Conservation (phyloP, 2,329 filamentous ascomycete genomes). For the Alternaria viburni region DNA sequence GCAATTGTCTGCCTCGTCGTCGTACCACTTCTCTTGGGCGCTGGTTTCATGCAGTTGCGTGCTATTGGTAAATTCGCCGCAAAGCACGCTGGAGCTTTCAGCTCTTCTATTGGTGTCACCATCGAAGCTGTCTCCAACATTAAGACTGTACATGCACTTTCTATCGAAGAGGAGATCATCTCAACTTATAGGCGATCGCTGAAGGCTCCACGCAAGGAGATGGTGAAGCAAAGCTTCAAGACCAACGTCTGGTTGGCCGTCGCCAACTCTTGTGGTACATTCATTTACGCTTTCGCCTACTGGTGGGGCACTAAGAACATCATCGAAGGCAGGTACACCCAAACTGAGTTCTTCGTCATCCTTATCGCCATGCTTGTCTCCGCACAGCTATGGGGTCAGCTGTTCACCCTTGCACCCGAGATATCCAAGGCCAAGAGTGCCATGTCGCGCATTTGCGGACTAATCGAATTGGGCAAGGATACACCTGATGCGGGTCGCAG, state of each 20-base stretch:
- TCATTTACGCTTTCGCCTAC: constrained; percentile 77
- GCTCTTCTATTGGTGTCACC: constrained; percentile 58
- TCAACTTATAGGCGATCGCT: constrained; percentile 55
- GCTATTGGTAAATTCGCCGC: constrained; percentile 66
- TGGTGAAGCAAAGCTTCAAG: constrained; percentile 56
- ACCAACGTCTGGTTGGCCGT: constrained; percentile 68
- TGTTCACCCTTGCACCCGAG: constrained; percentile 77
- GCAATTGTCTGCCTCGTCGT: constrained; percentile 73
- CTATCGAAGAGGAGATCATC: constrained; percentile 58
- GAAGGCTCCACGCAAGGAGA: constrained; percentile 56
- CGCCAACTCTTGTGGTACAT: constrained; percentile 66
- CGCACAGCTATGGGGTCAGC: constrained; percentile 74
- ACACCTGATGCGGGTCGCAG: constrained; percentile 65
- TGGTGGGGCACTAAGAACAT: constrained; percentile 81
- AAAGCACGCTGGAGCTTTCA: constrained; percentile 58
- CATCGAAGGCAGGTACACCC: constrained; percentile 67
- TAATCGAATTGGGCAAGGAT: constrained; percentile 48
- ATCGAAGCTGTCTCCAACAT: constrained; percentile 61
- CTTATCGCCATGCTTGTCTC: constrained; percentile 74
- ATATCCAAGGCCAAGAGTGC: constrained; percentile 71
- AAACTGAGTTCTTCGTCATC: constrained; percentile 76
- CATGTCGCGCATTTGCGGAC: constrained; percentile 78
- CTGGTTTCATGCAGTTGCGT: constrained; percentile 72
- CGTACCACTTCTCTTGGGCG: constrained; percentile 71
- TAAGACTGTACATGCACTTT: constrained; percentile 59